phyloP scores from a whole-genome alignment of 2,329 filamentous ascomycete genomes.

The Aureobasidium sp. region DNA sequence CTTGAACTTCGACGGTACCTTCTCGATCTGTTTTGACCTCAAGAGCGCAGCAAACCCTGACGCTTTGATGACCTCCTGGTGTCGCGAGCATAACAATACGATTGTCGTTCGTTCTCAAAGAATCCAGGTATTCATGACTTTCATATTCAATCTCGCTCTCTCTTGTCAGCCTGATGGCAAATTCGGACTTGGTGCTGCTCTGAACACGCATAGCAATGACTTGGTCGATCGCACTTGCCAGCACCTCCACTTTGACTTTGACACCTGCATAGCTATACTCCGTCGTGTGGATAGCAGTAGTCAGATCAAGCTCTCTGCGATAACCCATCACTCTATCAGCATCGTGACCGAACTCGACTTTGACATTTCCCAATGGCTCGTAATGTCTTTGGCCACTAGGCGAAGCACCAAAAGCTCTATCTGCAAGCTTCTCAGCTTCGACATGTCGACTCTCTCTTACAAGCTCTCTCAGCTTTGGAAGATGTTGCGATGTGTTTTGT shows the following conservation, averaged over 20 bases:
- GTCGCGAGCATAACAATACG: neutral
- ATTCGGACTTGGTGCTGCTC: constrained; percentile 19
- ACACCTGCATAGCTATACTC: constrained; percentile 32
- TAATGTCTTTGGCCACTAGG: constrained; percentile 44
- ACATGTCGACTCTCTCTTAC: constrained; percentile 35
- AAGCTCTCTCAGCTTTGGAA: constrained; percentile 35
- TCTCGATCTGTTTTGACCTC: neutral
- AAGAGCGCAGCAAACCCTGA: neutral
- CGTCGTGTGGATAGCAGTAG: constrained; percentile 31
- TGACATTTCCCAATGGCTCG: constrained; percentile 34
- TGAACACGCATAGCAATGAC: constrained; percentile 33
- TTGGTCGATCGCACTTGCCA: constrained; percentile 39
- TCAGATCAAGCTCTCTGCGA: constrained; percentile 35
- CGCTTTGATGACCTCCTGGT: neutral
- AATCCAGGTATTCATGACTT: constrained; percentile 40
- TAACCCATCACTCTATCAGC: constrained; percentile 27
- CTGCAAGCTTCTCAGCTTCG: constrained; percentile 37
- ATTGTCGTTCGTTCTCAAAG: constrained; percentile 28
- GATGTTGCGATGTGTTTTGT: constrained; percentile 25
- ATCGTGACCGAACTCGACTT: neutral
- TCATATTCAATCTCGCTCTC: constrained; percentile 39
- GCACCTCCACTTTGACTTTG: constrained; percentile 31
- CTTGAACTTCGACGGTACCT: neutral
- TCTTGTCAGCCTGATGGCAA: constrained; percentile 30
- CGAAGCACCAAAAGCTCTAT: constrained; percentile 39